phyloP scores from a whole-genome alignment of 2,329 filamentous ascomycete species.

The Aureobasidium lini region DNA sequence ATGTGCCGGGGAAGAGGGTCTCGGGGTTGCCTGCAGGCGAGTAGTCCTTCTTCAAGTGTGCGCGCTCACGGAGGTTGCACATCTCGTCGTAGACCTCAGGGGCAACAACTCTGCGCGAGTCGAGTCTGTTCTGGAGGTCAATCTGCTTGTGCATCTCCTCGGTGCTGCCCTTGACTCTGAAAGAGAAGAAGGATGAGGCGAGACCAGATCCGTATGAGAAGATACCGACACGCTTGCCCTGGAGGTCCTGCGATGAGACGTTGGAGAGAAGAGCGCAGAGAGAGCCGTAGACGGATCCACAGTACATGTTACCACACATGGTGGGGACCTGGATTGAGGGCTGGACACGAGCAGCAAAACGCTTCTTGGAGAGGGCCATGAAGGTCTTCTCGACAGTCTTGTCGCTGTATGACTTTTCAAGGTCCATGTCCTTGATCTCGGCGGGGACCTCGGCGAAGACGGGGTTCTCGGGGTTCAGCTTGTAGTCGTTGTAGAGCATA shows the following conservation, averaged over 20 bases:
- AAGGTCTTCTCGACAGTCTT: slow-evolving; percentile 48
- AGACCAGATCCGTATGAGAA: slow-evolving; percentile 49
- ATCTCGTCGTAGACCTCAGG: slow-evolving; percentile 47
- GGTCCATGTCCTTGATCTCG: slow-evolving; percentile 40
- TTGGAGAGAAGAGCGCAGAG: slow-evolving; percentile 42
- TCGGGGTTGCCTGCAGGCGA: slow-evolving; percentile 38
- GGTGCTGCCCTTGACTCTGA: slow-evolving; percentile 40
- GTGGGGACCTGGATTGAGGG: slow-evolving; percentile 44
- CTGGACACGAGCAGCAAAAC: slow-evolving; percentile 42
- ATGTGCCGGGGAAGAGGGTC: slow-evolving; percentile 40
- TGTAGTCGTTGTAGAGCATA: slow-evolving; percentile 46
- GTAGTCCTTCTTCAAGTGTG: slow-evolving; percentile 45
- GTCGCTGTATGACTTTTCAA: slow-evolving; percentile 42
- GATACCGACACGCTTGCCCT: slow-evolving; percentile 44
- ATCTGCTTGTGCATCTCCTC: slow-evolving; percentile 41
- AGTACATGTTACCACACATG: slow-evolving; percentile 51
- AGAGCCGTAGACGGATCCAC: slow-evolving; percentile 44
- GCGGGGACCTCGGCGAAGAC: slow-evolving; percentile 44
- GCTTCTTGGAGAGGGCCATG: slow-evolving; percentile 45
- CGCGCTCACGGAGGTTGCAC: slow-evolving; percentile 45
- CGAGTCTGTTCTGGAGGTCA: slow-evolving; percentile 40
- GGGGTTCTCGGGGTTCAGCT: slow-evolving; percentile 38
- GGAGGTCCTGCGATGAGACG: slow-evolving; percentile 36
- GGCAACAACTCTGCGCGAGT: slow-evolving; percentile 36
- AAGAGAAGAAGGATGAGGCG: slow-evolving; percentile 44